Conservation (phyloP, 2,329 filamentous ascomycete species). For the Metarhizium brunneum region DNA sequence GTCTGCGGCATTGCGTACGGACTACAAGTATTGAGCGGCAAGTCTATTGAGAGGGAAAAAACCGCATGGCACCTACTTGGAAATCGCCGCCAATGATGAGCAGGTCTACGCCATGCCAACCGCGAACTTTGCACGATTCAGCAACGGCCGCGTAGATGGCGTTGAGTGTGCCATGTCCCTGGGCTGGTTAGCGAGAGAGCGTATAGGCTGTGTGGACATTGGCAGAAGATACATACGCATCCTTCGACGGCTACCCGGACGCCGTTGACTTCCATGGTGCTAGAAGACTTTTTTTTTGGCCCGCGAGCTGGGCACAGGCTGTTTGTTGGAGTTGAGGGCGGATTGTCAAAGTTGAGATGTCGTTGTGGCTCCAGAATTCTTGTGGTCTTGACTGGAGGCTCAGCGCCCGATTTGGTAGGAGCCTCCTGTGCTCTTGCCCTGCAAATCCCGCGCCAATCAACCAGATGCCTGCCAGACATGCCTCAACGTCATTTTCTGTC, state of each 20-base stretch:
- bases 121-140: constrained; percentile 57
- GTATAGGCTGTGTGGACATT: background rate
- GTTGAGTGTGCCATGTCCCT: constrained; percentile 88
- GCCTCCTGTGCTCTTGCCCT: too few species aligned
- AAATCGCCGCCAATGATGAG: constrained; percentile 96
- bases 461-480: too few species aligned
- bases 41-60: background rate
- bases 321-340: background rate
- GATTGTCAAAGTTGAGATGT: background rate
- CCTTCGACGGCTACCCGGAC: constrained; percentile 79
- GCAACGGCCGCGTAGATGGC: constrained; percentile 79
- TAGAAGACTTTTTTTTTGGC: constrained; percentile 15
- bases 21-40: constrained; percentile 32
- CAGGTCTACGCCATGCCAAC: constrained; percentile 76
- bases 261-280: constrained; percentile 29
- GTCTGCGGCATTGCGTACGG: constrained; percentile 81
- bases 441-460: too few species aligned
- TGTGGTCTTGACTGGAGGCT: too few species aligned
- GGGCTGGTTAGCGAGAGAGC: constrained; percentile 12
- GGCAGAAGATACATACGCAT: constrained; percentile 49
- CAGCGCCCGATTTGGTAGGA: too few species aligned
- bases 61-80: constrained; percentile 45
- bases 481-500: too few species aligned
- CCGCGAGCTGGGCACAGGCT: background rate
- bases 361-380: too few species aligned